Evolutionary conservation across 2,329 filamentous ascomycete species (phyloP).

Genomic region (Ambrosiella beaveri): DNA sequence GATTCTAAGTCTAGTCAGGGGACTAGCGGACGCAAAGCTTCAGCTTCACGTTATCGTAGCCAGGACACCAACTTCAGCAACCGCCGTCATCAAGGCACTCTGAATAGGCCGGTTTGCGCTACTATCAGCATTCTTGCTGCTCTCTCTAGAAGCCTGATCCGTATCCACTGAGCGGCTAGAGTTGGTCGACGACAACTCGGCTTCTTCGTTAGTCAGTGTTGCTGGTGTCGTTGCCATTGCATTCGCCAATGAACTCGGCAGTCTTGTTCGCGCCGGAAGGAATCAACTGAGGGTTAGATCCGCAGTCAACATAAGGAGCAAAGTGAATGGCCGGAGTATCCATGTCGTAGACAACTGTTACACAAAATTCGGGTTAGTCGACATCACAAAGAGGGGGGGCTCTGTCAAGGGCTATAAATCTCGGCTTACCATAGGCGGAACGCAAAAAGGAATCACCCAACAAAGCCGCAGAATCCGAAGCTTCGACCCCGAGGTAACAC

Average conservation of each 20-base stretch:
- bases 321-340: slow-evolving; percentile 17
- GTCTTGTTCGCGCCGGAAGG: slow-evolving; percentile 15
- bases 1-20: neutral
- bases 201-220: neutral
- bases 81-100: slow-evolving; percentile 10
- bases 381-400: neutral
- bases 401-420: neutral
- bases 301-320: slow-evolving; percentile 17
- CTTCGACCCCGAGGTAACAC: slow-evolving; percentile 30
- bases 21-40: too few relatives aligned
- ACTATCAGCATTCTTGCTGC: slow-evolving; percentile 11
- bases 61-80: slow-evolving; percentile 11
- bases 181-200: neutral
- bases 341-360: slow-evolving; percentile 15
- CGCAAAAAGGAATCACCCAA: slow-evolving; percentile 30
- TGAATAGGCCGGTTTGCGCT: slow-evolving; percentile 12
- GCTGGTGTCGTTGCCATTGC: neutral
- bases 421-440: slow-evolving; percentile 22
- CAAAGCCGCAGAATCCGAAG: slow-evolving; percentile 21
- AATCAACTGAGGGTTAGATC: slow-evolving; percentile 16
- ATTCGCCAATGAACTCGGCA: slow-evolving; percentile 16
- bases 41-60: neutral
- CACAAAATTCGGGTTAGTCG: slow-evolving; percentile 1
- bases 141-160: slow-evolving; percentile 1
- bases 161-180: neutral